These are phyloP conservation scores for Pittosporum tobira DNA, from an alignment of 129 eudicot genomes.

Conservation along the genomic window DNA sequence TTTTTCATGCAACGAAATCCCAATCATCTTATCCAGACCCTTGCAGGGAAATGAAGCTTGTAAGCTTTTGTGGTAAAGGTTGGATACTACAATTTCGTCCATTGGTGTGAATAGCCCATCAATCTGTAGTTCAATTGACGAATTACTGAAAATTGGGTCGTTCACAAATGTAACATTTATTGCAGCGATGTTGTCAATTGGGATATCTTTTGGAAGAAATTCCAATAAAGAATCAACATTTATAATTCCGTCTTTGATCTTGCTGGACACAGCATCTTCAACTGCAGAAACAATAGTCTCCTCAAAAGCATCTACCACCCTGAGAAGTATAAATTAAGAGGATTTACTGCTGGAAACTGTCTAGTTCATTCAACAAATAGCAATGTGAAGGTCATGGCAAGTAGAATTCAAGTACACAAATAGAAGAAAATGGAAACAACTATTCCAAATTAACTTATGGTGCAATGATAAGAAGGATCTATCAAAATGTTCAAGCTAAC, in stretches of 20 bases:
- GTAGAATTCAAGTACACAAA: not conserved
- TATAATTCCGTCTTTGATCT: slow-evolving; percentile 41
- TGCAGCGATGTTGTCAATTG: slow-evolving; percentile 44
- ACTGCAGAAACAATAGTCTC: slow-evolving; percentile 57
- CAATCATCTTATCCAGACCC: slow-evolving; percentile 54
- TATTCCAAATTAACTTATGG: not conserved
- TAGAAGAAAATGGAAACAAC: not conserved
- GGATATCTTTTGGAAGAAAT: slow-evolving; percentile 65
- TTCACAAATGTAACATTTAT: slow-evolving; percentile 57
- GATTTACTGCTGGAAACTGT: slow-evolving; percentile 20
- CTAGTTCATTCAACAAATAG: not conserved
- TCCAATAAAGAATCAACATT: slow-evolving; percentile 50
- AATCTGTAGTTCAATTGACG: slow-evolving; percentile 54
- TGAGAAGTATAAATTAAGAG: slow-evolving; percentile 27
- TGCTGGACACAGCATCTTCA: slow-evolving; percentile 64
- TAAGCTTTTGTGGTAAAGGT: slow-evolving; percentile 12
- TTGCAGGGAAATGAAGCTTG: slow-evolving; percentile 31
- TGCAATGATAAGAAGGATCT: not conserved
- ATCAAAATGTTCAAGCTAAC: not conserved
- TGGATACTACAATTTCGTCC: slow-evolving; percentile 14
- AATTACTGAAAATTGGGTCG: slow-evolving; percentile 47
- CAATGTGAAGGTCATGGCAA: not conserved
- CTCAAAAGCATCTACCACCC: slow-evolving; percentile 66
- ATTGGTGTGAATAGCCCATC: slow-evolving; percentile 59
- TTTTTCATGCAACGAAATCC: slow-evolving; percentile 57